Conservation (phyloP, 106 monocot genomes). For the Dendrobium nobile region DNA sequence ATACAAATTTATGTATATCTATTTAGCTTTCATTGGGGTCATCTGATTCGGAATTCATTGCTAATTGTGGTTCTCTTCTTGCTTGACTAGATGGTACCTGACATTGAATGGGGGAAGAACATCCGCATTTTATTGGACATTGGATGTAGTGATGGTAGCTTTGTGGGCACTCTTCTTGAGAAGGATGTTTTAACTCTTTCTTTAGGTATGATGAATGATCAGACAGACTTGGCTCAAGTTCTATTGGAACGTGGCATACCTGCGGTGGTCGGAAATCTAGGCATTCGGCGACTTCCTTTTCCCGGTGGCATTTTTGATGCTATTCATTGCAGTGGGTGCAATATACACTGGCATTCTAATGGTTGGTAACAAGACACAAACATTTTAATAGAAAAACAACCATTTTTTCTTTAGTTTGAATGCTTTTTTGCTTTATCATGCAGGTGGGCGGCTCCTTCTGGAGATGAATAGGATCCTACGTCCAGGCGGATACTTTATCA, state of each 20-base stretch:
- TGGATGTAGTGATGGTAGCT: slow-evolving; percentile 54
- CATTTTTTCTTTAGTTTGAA: slow-evolving; percentile 3
- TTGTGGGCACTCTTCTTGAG: slow-evolving; percentile 52
- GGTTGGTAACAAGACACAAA: slow-evolving; percentile 31
- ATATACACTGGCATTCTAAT: slow-evolving; percentile 71
- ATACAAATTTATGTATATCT: neutral
- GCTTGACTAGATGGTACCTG: slow-evolving; percentile 69
- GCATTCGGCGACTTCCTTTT: slow-evolving; percentile 67
- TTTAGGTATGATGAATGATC: slow-evolving; percentile 70
- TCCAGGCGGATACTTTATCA: slow-evolving; percentile 88
- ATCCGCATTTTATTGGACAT: slow-evolving; percentile 73
- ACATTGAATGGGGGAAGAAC: slow-evolving; percentile 94
- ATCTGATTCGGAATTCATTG: neutral
- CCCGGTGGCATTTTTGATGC: slow-evolving; percentile 89
- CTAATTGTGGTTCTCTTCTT: neutral
- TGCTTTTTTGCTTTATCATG: slow-evolving; percentile 10
- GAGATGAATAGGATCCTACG: slow-evolving; percentile 92
- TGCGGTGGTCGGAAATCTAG: slow-evolving; percentile 61
- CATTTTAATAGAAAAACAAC: neutral
- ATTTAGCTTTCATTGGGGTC: neutral
- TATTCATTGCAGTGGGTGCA: slow-evolving; percentile 84
- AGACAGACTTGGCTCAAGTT: slow-evolving; percentile 69
- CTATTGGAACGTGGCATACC: slow-evolving; percentile 85
- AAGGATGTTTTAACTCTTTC: slow-evolving; percentile 66
- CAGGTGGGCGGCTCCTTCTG: slow-evolving; percentile 79